phyloP scores from a whole-genome alignment of 192 early-diverging fungal species.

The Coemansia sp. region DNA sequence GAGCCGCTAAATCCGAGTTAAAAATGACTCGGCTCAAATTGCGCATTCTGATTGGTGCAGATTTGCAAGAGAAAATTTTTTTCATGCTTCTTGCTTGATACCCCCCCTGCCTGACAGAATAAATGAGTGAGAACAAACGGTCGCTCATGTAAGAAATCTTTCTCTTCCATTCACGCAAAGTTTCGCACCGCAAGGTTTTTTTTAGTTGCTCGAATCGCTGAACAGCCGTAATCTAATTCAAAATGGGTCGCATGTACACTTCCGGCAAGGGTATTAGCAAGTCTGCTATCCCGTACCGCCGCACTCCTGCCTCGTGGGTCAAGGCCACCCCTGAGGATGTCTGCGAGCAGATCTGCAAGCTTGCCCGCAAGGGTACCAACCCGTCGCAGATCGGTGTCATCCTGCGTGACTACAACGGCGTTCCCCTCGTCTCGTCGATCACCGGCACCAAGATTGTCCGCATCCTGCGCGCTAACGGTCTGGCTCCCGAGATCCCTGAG shows the following conservation, averaged over 20 bases:
- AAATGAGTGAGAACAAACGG: not conserved
- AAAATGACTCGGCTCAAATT: no score
- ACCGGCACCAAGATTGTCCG: constrained; percentile 99
- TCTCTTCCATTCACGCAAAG: constrained; percentile 12
- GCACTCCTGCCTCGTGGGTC: constrained; percentile 95
- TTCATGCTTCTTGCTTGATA: no score
- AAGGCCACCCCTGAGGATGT: constrained; percentile 98
- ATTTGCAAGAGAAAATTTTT: no score
- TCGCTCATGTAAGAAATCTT: not conserved
- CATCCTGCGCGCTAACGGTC: constrained; percentile 96
- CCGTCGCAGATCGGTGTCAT: constrained; percentile 99
- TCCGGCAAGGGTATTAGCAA: constrained; percentile 94
- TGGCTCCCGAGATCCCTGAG: constrained; percentile 95
- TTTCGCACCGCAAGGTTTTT: constrained; percentile 12
- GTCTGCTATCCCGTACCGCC: constrained; percentile 71
- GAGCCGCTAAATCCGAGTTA: no score
- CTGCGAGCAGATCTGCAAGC: constrained; percentile 97
- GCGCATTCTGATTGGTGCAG: no score
- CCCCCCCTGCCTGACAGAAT: not conserved
- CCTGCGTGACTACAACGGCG: constrained; percentile 96
- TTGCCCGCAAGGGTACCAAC: constrained; percentile 98
- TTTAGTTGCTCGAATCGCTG: constrained; percentile 5
- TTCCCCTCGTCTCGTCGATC: constrained; percentile 93
- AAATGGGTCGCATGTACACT: constrained; percentile 95
- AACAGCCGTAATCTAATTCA: constrained; percentile 25